Conservation (phyloP, 1,139 yeast genomes). For the Debaryomyces psychrophilus region DNA sequence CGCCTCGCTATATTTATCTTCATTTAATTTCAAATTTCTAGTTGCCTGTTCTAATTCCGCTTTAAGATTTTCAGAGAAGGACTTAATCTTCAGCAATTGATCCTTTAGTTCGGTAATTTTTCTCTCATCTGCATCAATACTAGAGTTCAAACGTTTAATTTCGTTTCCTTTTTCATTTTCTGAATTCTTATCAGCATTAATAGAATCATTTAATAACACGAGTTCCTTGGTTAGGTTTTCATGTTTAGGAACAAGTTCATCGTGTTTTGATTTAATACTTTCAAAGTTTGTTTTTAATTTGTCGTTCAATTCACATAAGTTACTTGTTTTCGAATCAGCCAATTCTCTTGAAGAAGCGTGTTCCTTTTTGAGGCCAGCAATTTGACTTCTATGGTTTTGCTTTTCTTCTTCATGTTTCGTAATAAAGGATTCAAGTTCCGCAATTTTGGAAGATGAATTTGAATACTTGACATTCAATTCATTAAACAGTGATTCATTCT, state of each 20-base stretch:
- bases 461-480: neutral
- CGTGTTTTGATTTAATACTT: slow-evolving; percentile 7
- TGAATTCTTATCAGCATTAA: neutral
- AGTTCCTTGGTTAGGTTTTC: slow-evolving; percentile 15
- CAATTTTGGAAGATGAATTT: slow-evolving; percentile 1
- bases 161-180: neutral
- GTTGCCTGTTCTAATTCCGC: slow-evolving; percentile 6
- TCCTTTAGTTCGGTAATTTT: slow-evolving; percentile 5
- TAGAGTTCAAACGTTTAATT: slow-evolving; percentile 11
- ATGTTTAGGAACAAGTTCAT: slow-evolving; percentile 11
- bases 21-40: neutral
- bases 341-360: slow-evolving; percentile 17
- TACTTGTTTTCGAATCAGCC: slow-evolving; percentile 16
- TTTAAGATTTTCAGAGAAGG: neutral
- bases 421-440: slow-evolving; percentile 22
- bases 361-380: slow-evolving; percentile 24
- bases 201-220: slow-evolving; percentile 11
- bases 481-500: slow-evolving; percentile 1
- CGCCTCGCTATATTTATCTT: slow-evolving; percentile 6
- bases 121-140: slow-evolving; percentile 6
- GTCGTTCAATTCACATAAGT: slow-evolving; percentile 17
- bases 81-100: neutral
- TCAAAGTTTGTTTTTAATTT: slow-evolving; percentile 16
- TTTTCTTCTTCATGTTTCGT: slow-evolving; percentile 25
- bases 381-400: slow-evolving; percentile 20